Evolutionary conservation across 129 eudicot species (phyloP), one percentile per base, ranked within the genome.

Genomic region (Smallanthus sonchifolius): DNA sequence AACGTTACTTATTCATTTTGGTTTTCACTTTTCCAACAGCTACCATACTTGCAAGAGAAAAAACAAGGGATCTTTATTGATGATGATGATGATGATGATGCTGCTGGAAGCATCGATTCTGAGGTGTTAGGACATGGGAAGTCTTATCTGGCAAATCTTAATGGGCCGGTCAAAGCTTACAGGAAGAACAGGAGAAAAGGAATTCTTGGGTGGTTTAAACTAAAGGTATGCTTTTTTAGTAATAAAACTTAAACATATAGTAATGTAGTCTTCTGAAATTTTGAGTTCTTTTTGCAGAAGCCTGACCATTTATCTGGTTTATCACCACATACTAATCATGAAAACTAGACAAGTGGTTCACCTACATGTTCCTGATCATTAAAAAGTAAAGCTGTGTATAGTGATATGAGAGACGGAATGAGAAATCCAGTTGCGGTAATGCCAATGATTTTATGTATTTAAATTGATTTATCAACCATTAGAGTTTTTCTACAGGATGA

Each of bases 161-260:
- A 91, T 72, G 97, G 88, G 74, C 43, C 84, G 77, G 89, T 84
- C 54, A 83, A 79, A 43, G 97, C 86, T 79, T 86, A 78, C 87
- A 86, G 82, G 78, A 88, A 74, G 81, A 86, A 80, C 79, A 78
- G 81, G 35, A 80, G 83, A 79, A 82, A 84, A 67, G 97, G 97
- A 67, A 91, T 91, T 92, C 88, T 91, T 60, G 90, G 87, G 64
- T 91, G 97, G 97, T 91, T 91, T 67, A 91, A 88, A 78, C 57
- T 88, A 19, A 91, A 86, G 75, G 97, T 88, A 83, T 76, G 60
- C 35, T 30, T 57, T 37, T 24, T 10, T 45, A 17, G 43, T 30
- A 66, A 39, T 75, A 34, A 56, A 61, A 42, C 14, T 32, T 45
- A 14, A 13, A 61, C 20, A 7, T 61, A 61, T 34, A 34, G 35